These are phyloP conservation scores for Filobasidium wieringae DNA, from an alignment of 768 basidiomycete species.

Conservation along the genomic window DNA sequence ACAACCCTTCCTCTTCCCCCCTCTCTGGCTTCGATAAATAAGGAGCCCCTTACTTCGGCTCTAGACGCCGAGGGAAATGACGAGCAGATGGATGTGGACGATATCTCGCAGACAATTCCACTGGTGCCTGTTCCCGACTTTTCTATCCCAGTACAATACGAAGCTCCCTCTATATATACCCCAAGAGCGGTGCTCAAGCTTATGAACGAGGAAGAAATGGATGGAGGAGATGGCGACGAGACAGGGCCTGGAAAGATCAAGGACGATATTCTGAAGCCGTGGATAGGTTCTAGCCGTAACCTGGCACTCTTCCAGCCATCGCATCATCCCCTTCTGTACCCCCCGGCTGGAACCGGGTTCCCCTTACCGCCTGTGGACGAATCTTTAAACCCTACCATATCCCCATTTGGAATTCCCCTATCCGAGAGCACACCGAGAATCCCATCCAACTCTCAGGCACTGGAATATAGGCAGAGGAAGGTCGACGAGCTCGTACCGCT, in stretches of 20 bases:
- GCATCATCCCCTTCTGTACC: background rate
- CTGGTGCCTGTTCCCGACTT: background rate
- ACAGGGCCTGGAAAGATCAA: no score
- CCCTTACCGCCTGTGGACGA: background rate
- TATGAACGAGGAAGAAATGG: background rate
- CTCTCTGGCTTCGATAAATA: background rate
- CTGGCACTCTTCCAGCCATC: background rate
- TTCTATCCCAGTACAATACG: background rate
- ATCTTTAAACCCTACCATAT: background rate
- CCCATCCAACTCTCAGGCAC: background rate
- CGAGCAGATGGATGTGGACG: background rate
- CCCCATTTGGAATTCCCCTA: background rate
- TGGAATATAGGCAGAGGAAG: background rate
- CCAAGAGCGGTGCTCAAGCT: background rate
- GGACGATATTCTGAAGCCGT: no score
- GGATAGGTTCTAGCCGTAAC: constrained; percentile 1
- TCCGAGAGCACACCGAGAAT: background rate
- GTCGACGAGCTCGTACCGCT: constrained; percentile 8
- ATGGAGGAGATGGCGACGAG: no score
- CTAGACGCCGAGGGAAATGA: background rate
- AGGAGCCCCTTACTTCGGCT: background rate
- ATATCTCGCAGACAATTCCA: no score
- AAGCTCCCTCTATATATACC: background rate
- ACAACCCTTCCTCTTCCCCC: background rate
- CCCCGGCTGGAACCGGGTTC: constrained; percentile 2